A percentile compares a stretch with the other conserved stretches of the same genome.
Conservation (phyloP, 2,329 filamentous ascomycete species). For the Aspergillus alliaceus region DNA sequence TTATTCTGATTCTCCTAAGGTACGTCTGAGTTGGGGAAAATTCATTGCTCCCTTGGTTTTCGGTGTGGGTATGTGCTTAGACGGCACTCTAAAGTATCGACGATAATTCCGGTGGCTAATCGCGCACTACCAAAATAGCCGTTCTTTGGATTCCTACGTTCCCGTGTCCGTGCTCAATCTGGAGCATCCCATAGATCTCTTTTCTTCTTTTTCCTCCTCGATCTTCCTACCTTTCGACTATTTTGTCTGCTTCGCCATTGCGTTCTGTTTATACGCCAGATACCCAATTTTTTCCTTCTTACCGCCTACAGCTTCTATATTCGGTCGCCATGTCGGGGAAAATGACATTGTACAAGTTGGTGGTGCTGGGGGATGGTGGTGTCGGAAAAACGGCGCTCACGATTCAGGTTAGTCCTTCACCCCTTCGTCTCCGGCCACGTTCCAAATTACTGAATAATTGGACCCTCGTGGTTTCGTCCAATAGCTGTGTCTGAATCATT, state of each 20-base stretch:
- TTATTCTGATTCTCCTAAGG: slow-evolving; percentile 5
- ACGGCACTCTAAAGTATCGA: slow-evolving; percentile 17
- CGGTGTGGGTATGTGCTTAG: slow-evolving; percentile 19
- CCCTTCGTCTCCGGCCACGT: slow-evolving; percentile 5
- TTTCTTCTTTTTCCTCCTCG: slow-evolving; percentile 11
- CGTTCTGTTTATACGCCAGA: not conserved
- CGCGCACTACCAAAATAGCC: slow-evolving; percentile 25
- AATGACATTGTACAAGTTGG: slow-evolving; percentile 94
- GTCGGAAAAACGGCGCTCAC: slow-evolving; percentile 93
- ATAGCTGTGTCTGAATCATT: slow-evolving; percentile 93
- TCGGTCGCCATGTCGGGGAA: slow-evolving; percentile 72
- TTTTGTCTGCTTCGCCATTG: not conserved
- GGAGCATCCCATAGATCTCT: slow-evolving; percentile 24
- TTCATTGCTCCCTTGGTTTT: slow-evolving; percentile 10
- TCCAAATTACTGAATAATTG: slow-evolving; percentile 5
- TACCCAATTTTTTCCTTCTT: not conserved
- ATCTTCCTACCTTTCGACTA: slow-evolving; percentile 3
- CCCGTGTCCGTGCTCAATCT: slow-evolving; percentile 25
- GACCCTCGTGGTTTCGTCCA: not conserved
- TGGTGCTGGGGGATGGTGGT: slow-evolving; percentile 91
- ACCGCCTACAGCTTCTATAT: not conserved
- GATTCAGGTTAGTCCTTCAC: slow-evolving; percentile 61
- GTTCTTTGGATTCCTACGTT: slow-evolving; percentile 22
- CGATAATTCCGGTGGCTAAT: slow-evolving; percentile 27
- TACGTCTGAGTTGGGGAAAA: slow-evolving; percentile 11